Conservation (phyloP, 2,329 filamentous ascomycete species). For the Elsinoe ampelina region DNA sequence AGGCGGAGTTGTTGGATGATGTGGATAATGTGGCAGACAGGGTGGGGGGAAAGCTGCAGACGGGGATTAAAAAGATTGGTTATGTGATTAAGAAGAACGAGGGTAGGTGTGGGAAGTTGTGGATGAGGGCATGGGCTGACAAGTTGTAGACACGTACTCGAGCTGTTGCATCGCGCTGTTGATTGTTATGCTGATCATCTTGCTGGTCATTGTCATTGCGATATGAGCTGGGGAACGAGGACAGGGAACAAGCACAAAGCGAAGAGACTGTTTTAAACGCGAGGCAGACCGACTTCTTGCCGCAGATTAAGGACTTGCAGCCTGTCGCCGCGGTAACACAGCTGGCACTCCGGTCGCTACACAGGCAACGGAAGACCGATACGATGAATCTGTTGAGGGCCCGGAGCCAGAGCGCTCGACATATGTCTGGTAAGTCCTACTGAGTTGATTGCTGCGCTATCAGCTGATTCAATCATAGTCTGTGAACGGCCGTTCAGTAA, state of each 20-base stretch:
- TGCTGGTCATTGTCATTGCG: slow-evolving; percentile 69
- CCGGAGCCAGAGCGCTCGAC: too few species aligned
- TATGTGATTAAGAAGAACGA: slow-evolving; percentile 84
- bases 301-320: too few species aligned
- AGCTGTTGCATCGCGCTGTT: slow-evolving; percentile 86
- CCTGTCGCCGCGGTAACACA: too few species aligned
- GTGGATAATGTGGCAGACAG: slow-evolving; percentile 79
- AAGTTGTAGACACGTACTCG: slow-evolving; percentile 52
- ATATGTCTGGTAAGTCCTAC: too few species aligned
- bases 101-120: slow-evolving; percentile 44
- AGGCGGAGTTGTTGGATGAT: slow-evolving; percentile 76
- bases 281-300: too few species aligned
- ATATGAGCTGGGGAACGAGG: slow-evolving; percentile 39
- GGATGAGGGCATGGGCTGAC: not conserved
- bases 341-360: too few species aligned
- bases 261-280: too few species aligned
- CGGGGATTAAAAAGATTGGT: slow-evolving; percentile 75
- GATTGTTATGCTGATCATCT: slow-evolving; percentile 77
- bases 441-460: too few species aligned
- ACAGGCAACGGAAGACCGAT: too few species aligned
- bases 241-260: not conserved
- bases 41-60: slow-evolving; percentile 76
- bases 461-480: too few species aligned
- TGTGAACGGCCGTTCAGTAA: not conserved
- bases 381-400: too few species aligned